Base-by-base conservation (phyloP, 805 yeast genomes). In the Teunomyces pallodes region DNA sequence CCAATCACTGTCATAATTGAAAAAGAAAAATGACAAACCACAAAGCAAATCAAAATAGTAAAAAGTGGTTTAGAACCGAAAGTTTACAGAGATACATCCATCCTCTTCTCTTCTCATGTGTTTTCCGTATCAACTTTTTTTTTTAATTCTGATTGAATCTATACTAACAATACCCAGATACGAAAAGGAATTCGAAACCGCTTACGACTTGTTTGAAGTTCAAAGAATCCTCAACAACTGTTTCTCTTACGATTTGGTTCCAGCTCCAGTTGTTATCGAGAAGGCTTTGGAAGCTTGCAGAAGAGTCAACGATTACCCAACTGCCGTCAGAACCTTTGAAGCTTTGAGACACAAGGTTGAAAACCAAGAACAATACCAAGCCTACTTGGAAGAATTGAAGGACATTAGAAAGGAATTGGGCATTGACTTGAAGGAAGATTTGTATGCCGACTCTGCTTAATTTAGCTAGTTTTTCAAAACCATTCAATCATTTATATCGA, bases 301-400 rank as follows among this genome's bases (percentile, higher is more conserved):
- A 84, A 89, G 98, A 77, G 98, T 94, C 59, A 90, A 94, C 75
- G 99, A 94, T 77, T 89, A 89, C 76, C 97, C 99, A 53, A 91
- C 98, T 51, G 99, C 99, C 48, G 94, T 90, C 59, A 88, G 99
- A 77, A 96, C 96, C 48, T 94, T 94, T 64, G 99, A 92, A 80
- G 98, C 96, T 58, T 82, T 94, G 69, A 89, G 87, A 73, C 89
- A 84, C 83, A 94, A 94, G 80, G 98, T 94, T 56, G 97, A 92
- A 74, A 89, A 86, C 77, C 84, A 82, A 68, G 86, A 86, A 60
- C 98, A 94, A 77, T 94, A 94, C 80, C 81, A 86, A 63, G 97
- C 97, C 56, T 94, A 94, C 80, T 84, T 94, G 60, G 96, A 88
- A 52, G 99, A 92, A 73, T 83, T 94, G 67, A 88, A 88, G 76